Evolutionary conservation across 2,329 filamentous ascomycete species (phyloP).

Genomic region (Fusarium redolens): DNA sequence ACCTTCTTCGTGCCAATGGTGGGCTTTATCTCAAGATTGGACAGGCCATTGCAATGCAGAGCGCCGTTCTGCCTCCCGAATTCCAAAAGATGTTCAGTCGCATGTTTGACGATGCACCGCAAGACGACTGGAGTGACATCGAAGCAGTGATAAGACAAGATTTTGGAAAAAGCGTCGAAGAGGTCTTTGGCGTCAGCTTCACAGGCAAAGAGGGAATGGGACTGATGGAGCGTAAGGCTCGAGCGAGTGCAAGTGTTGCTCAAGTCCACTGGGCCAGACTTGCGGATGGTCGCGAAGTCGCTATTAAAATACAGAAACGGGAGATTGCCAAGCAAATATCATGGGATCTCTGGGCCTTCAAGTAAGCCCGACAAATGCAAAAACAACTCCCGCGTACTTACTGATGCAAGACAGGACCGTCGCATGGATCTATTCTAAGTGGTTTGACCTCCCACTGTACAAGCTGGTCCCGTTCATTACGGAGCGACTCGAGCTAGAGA

Average conservation of each 20-base stretch:
- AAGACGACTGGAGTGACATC: slow-evolving; percentile 88
- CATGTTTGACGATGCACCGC: slow-evolving; percentile 98
- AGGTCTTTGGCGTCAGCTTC: slow-evolving; percentile 93
- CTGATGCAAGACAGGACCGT: slow-evolving; percentile 69
- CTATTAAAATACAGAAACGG: slow-evolving; percentile 95
- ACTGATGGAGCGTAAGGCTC: slow-evolving; percentile 68
- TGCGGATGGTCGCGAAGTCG: slow-evolving; percentile 88
- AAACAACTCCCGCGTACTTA: not conserved
- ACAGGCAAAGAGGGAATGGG: slow-evolving; percentile 74
- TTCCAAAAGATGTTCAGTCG: slow-evolving; percentile 95
- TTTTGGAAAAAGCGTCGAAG: slow-evolving; percentile 86
- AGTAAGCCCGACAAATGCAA: slow-evolving; percentile 61
- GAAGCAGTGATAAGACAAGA: slow-evolving; percentile 88
- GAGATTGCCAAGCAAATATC: slow-evolving; percentile 92
- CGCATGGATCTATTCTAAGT: slow-evolving; percentile 82
- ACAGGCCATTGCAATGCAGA: slow-evolving; percentile 98
- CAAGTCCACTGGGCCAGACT: slow-evolving; percentile 96
- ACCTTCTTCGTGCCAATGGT: slow-evolving; percentile 86
- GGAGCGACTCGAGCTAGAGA: slow-evolving; percentile 91
- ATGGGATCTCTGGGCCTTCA: slow-evolving; percentile 97
- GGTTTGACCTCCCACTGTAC: slow-evolving; percentile 94
- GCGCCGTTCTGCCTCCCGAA: slow-evolving; percentile 89
- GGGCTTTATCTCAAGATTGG: slow-evolving; percentile 97
- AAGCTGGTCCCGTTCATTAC: slow-evolving; percentile 91
- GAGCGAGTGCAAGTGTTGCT: slow-evolving; percentile 89